These are phyloP conservation scores for Beauveria scarabaeidicola DNA, from an alignment of 2,329 filamentous ascomycete species.

Conservation along the genomic window DNA sequence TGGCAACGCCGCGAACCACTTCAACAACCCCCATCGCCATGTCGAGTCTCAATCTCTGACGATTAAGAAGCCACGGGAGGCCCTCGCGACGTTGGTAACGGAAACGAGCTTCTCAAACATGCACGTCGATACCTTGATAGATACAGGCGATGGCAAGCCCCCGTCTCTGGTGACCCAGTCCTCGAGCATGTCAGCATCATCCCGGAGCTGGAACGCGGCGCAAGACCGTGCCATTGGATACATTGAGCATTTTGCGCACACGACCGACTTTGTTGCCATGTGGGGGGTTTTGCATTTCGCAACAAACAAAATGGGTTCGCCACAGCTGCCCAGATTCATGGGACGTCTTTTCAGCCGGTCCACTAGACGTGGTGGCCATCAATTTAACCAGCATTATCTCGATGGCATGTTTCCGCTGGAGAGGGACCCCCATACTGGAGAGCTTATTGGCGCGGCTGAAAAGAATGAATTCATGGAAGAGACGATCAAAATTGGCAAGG, in stretches of 20 bases:
- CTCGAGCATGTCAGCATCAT: conserved; percentile 24
- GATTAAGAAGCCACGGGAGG: conserved; percentile 25
- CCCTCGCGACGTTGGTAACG: conserved; percentile 26
- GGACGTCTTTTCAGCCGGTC: conserved; percentile 51
- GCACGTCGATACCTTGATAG: conserved; percentile 16
- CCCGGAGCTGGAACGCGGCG: conserved; percentile 28
- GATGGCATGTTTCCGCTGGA: conserved; percentile 52
- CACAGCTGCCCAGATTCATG: conserved; percentile 50
- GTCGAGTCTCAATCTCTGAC: conserved; percentile 33
- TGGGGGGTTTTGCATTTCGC: conserved; percentile 68
- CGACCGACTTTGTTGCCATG: conserved; percentile 62
- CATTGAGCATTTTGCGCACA: conserved; percentile 75
- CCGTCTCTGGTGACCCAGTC: conserved; percentile 17
- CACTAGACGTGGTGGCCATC: conserved; percentile 44
- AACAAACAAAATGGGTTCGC: conserved; percentile 31
- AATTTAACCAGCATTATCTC: conserved; percentile 53
- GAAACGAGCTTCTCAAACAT: conserved; percentile 26
- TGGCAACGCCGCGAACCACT: conserved; percentile 70
- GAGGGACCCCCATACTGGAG: conserved; percentile 31
- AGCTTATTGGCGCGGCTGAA: conserved; percentile 35
- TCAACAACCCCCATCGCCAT: conserved; percentile 63
- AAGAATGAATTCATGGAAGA: conserved; percentile 55
- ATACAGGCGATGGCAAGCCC: conserved; percentile 14
- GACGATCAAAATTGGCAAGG: conserved; percentile 36
- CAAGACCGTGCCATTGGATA: conserved; percentile 51